Evolutionary conservation across 2,329 filamentous ascomycete species (phyloP).

Genomic region (Drechslerella coelobrocha): DNA sequence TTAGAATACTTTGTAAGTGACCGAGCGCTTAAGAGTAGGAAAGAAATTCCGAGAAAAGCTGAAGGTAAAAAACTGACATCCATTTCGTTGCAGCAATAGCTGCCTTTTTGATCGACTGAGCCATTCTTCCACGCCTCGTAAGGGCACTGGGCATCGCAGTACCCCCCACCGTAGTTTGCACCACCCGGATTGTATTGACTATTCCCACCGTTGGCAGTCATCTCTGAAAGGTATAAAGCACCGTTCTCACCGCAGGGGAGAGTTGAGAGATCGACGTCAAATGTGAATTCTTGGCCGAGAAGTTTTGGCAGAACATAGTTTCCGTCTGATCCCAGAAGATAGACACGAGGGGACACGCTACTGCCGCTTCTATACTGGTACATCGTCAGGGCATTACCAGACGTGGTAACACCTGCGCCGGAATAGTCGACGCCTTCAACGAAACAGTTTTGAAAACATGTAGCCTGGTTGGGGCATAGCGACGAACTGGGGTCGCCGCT

Average conservation of each 20-base stretch:
- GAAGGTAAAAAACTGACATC: constrained; percentile 59
- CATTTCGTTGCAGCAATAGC: constrained; percentile 65
- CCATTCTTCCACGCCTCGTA: constrained; percentile 58
- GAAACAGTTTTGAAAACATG: constrained; percentile 25
- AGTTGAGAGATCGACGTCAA: constrained; percentile 60
- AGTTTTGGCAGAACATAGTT: constrained; percentile 61
- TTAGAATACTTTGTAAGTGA: constrained; percentile 1
- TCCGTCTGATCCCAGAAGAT: constrained; percentile 59
- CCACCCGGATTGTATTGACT: constrained; percentile 58
- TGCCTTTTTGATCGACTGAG: constrained; percentile 56
- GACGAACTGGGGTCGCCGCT: constrained; percentile 10
- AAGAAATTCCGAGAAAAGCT: background rate
- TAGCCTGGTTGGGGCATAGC: constrained; percentile 34
- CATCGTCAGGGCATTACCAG: constrained; percentile 51
- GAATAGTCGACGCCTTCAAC: constrained; percentile 40
- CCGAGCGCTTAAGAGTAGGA: background rate
- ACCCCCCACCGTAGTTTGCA: constrained; percentile 62
- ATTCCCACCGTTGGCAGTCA: constrained; percentile 56
- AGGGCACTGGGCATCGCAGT: constrained; percentile 61
- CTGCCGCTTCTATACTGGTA: constrained; percentile 49
- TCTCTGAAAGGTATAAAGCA: constrained; percentile 58
- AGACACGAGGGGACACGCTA: constrained; percentile 60
- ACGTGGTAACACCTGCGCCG: constrained; percentile 49
- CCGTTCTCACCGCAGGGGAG: constrained; percentile 60
- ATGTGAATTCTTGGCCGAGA: constrained; percentile 60